phyloP scores from a whole-genome alignment of 352 stramenopile genomes.

The Chrysophaeum taylorii region DNA sequence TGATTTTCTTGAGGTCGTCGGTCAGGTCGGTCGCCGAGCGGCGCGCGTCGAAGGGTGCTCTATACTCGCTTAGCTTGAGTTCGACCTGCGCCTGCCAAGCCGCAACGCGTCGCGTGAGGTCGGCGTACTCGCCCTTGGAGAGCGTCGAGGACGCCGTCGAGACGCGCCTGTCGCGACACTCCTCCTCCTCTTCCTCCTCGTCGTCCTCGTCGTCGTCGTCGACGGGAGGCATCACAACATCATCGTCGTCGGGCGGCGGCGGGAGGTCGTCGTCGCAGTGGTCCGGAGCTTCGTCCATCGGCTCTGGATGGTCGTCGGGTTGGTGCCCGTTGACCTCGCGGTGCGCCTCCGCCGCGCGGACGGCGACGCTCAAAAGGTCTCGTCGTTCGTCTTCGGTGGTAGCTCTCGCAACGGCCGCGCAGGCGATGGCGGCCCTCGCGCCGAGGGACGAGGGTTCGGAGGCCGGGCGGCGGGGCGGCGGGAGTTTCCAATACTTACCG shows the following conservation, averaged over 20 bases:
- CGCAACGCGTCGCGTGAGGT: not conserved
- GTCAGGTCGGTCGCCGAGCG: not conserved
- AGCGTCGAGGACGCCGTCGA: not conserved
- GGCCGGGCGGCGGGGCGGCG: not conserved
- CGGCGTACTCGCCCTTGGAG: not conserved
- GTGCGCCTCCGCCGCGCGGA: too few species aligned
- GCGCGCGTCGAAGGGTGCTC: not conserved
- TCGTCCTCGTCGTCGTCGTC: conserved; percentile 1
- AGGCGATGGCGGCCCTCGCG: not conserved
- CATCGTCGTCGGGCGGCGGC: not conserved
- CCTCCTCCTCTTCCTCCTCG: too few species aligned
- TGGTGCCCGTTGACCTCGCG: too few species aligned
- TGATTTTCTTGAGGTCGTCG: not conserved
- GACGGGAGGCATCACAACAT: not conserved
- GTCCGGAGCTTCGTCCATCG: too few species aligned
- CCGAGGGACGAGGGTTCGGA: not conserved
- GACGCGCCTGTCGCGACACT: too few species aligned
- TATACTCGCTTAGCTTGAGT: not conserved
- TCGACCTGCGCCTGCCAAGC: not conserved
- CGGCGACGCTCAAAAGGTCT: too few species aligned
- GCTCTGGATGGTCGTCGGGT: too few species aligned
- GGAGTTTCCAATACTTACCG: not conserved
- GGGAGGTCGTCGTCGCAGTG: not conserved
- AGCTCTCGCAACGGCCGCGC: not conserved
- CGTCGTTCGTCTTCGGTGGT: too few species aligned